phyloP scores from a whole-genome alignment of 2,329 filamentous ascomycete genomes.

The Penicillium hordei region DNA sequence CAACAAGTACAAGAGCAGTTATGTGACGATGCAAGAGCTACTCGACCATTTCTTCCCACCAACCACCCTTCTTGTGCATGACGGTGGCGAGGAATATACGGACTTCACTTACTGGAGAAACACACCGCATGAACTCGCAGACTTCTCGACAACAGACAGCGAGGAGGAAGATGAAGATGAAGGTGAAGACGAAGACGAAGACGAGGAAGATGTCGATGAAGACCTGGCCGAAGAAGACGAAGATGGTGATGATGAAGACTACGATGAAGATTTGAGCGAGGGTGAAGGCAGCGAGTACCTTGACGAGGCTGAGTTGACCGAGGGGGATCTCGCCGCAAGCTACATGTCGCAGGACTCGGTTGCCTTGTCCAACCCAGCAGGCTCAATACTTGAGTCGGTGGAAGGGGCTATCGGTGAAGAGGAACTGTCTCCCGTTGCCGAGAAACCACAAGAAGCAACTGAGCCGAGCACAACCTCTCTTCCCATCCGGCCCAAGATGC shows the following conservation, averaged over 20 bases:
- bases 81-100: slow-evolving; percentile 90
- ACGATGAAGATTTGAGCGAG: slow-evolving; percentile 48
- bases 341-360: slow-evolving; percentile 42
- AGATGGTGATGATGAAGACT: slow-evolving; percentile 49
- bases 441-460: slow-evolving; percentile 9
- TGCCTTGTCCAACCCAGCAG: slow-evolving; percentile 48
- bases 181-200: slow-evolving; percentile 42
- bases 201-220: slow-evolving; percentile 54
- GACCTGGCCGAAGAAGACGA: slow-evolving; percentile 45
- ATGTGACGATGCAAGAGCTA: slow-evolving; percentile 94
- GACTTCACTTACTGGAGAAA: slow-evolving; percentile 98
- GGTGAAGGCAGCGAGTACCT: slow-evolving; percentile 52
- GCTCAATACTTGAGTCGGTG: slow-evolving; percentile 41
- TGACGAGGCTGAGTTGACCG: slow-evolving; percentile 51
- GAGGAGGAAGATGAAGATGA: slow-evolving; percentile 50
- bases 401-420: slow-evolving; percentile 38
- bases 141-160: slow-evolving; percentile 82
- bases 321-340: slow-evolving; percentile 36
- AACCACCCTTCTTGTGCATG: slow-evolving; percentile 79
- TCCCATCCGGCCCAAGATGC: slow-evolving; percentile 22
- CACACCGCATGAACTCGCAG: slow-evolving; percentile 75
- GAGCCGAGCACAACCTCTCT: slow-evolving; percentile 16
- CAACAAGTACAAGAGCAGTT: slow-evolving; percentile 94
- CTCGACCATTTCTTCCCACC: slow-evolving; percentile 98
- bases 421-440: slow-evolving; percentile 16